Base-by-base conservation (phyloP, 371 early-diverging fungal genomes). In the Mortierella sp. region DNA sequence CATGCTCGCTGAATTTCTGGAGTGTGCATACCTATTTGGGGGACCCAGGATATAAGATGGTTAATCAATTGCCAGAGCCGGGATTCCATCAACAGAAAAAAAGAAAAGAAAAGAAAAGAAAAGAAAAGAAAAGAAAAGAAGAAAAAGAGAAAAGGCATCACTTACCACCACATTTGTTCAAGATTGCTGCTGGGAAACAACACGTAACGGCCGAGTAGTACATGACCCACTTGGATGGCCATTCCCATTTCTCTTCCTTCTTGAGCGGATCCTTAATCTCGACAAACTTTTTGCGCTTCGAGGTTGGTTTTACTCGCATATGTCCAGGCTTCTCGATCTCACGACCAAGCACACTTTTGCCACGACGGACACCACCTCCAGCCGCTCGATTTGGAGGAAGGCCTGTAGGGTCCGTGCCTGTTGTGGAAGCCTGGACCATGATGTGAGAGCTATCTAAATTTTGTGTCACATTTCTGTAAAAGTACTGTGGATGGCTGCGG, bases 1-100 rank as follows among this genome's bases (percentile, higher is more conserved):
- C 93, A 96, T 40, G 96, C 97, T 70, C 90, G 93, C 80, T 92
- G 94, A 41, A 90, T 87, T 36, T 84, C 87, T 21, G 74, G 15
- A 33, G 76, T 72, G 32, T 74, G 70, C 83, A 83, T 86, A 10
- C 84, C 84, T 78, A 80, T 11, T 8, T 36, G 36, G 33, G 33
- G 41, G 5, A 45, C 11, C 45, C 45, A 45, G 45, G 19, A 43
- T 15, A 57, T 21, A 21, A 19, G 3, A 43, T 11, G 40, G 41
- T 50, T n/a, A 58, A n/a, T 43, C 19, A 45, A 47, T 8, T 16
- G 19, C 21, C 19, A 32, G 6, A 58, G 1, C 6, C 15, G 7
- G 4, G n/a, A 16, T 16, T n/a, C 22, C 0, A 21, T 24, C 19
- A 6, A 16, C 55, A 53, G 24, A n/a, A 16, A 50, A 13, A 28